These are phyloP conservation scores for Yamadazyma buinensis DNA, from an alignment of 1,139 yeast species.

Conservation along the genomic window DNA sequence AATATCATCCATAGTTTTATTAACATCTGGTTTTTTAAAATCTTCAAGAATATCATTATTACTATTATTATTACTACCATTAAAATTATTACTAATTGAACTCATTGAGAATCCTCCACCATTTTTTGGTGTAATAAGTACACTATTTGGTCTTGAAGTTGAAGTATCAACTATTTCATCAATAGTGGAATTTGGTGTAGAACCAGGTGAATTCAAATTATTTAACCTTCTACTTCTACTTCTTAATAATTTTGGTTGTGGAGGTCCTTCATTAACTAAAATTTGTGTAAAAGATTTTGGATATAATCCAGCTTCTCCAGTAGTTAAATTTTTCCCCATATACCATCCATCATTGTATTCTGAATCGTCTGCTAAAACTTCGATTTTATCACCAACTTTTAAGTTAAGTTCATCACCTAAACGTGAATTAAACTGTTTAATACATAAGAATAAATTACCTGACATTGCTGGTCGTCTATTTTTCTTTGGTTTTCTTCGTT, in stretches of 20 bases:
- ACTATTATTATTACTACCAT: slow-evolving; percentile 1
- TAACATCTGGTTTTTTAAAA: slow-evolving; percentile 21
- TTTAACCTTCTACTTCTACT: slow-evolving; percentile 56
- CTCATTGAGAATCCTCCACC: neutral
- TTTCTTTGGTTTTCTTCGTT: neutral
- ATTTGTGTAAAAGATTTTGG: slow-evolving; percentile 80
- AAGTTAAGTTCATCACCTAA: slow-evolving; percentile 85
- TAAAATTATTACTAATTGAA: neutral
- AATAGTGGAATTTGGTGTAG: slow-evolving; percentile 4
- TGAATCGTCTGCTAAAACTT: slow-evolving; percentile 86
- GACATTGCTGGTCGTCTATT: no score
- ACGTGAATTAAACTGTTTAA: slow-evolving; percentile 83
- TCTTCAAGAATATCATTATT: neutral
- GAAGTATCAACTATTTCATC: neutral
- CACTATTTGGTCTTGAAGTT: slow-evolving; percentile 1
- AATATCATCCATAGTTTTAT: slow-evolving; percentile 70
- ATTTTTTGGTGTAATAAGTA: neutral
- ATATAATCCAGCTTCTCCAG: slow-evolving; percentile 77
- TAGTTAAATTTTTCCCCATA: slow-evolving; percentile 71
- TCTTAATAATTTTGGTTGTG: slow-evolving; percentile 35
- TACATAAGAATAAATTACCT: slow-evolving; percentile 42
- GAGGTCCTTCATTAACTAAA: slow-evolving; percentile 18
- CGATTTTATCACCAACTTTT: slow-evolving; percentile 79
- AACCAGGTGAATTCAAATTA: neutral
- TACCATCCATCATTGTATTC: slow-evolving; percentile 99